Evolutionary conservation across 352 stramenopile genomes (phyloP), one percentile per base, ranked within the genome.

Genomic region (Phytophthora hibernalis): DNA sequence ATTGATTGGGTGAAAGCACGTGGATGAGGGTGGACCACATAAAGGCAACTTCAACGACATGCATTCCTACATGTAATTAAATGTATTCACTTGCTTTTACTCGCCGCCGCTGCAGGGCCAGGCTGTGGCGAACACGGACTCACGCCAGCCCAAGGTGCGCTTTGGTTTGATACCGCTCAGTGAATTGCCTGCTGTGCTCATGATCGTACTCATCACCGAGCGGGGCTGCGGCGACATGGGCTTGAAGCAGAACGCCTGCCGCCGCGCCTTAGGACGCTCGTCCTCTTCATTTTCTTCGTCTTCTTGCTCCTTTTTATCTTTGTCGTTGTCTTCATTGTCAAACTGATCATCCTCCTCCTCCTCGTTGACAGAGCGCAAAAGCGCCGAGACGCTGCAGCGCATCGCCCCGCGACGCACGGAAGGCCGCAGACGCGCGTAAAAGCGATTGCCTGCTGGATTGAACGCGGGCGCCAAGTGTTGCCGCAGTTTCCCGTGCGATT

Each of bases 371-470:
- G 52, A 31, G 2, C 28, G 47, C 15, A 69, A 10, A 1, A 72
- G 53, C 13, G 51, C 55, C 10, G 68, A 65, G 8, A 72, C 40
- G 47, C 63, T 71, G 30, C 52, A 85, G 66, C 38, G 68, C 56
- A 68, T 74, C 45, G 72, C 68, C 21, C 70, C 72, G 18, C 70
- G 69, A 35, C 77, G 80, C 16, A 61, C 55, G 5, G 53, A 51
- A 2, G 67, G 66, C 21, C 56, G 58, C 52, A 90, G 52, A 16
- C 63, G 69, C 1, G 70, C 61, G 61, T 90, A 90, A 57, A 90
- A 89, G 30, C 75, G 26, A 90, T 85, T 1, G 82, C 82, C 7
- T 79, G 68, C 51, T 85, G 70, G 21, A 90, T 68, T 1, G 82
- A 88, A 1, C 63, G 64, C 7, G 40, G 26, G 0, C 80, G 69